Conservation (phyloP, 805 yeast species). For the Pichia paraexigua region DNA sequence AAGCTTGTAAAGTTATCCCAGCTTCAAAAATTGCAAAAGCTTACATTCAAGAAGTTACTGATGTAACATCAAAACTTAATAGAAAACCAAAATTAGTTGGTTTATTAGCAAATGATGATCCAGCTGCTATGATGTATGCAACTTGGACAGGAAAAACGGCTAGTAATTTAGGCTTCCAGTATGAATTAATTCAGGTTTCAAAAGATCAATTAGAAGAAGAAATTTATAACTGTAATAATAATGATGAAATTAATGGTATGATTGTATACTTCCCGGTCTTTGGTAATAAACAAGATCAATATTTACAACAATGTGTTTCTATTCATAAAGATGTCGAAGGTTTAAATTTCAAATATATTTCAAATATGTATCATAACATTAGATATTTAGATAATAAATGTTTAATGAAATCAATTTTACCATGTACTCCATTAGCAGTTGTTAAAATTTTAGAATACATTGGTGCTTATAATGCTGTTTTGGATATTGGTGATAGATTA, state of each 20-base stretch:
- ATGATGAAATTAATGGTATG: constrained; percentile 75
- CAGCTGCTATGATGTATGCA: constrained; percentile 93
- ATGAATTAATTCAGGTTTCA: constrained; percentile 61
- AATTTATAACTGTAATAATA: constrained; percentile 73
- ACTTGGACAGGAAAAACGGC: constrained; percentile 93
- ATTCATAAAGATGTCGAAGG: constrained; percentile 96
- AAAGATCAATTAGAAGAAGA: constrained; percentile 83
- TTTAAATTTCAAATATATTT: constrained; percentile 79
- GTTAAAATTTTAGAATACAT: constrained; percentile 88
- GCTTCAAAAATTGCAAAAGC: constrained; percentile 85
- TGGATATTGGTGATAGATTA: constrained; percentile 84
- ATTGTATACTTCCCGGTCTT: constrained; percentile 97
- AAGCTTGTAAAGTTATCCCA: constrained; percentile 71
- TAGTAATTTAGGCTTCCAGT: constrained; percentile 75
- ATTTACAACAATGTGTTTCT: constrained; percentile 88
- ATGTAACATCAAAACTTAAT: constrained; percentile 43
- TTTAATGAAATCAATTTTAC: constrained; percentile 74
- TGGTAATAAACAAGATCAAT: constrained; percentile 92
- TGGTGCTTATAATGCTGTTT: constrained; percentile 73
- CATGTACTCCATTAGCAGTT: constrained; percentile 93
- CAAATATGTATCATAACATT: constrained; percentile 89
- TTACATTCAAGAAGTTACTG: constrained; percentile 62
- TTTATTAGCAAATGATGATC: constrained; percentile 84
- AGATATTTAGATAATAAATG: constrained; percentile 67
- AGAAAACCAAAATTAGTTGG: constrained; percentile 78